Evolutionary conservation across 108 stramenopile species (phyloP).

Genomic region (Chaetoceros tenuissimus): DNA sequence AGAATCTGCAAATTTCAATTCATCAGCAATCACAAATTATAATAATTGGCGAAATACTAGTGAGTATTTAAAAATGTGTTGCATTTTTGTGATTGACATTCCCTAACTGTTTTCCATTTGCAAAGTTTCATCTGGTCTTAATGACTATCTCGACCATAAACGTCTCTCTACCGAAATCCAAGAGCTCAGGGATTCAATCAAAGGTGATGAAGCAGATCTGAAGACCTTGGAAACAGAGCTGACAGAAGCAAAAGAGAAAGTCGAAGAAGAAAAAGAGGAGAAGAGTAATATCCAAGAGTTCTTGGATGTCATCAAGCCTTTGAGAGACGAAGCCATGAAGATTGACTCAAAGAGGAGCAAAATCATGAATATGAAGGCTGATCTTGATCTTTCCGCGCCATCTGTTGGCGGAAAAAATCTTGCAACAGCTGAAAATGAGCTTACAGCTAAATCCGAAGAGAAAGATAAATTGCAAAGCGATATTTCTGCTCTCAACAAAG

Average conservation of each 20-base stretch:
- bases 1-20: not conserved
- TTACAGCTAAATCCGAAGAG: slow-evolving; percentile 26
- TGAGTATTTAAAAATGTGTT: not conserved
- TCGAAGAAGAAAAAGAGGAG: not conserved
- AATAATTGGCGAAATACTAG: not conserved
- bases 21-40: not conserved
- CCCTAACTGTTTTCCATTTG: not conserved
- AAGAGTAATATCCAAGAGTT: not conserved
- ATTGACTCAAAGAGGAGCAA: slow-evolving; percentile 11
- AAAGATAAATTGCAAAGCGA: slow-evolving; percentile 43
- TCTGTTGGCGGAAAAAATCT: slow-evolving; percentile 42
- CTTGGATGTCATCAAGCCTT: not conserved
- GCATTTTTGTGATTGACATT: not conserved
- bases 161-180: not conserved
- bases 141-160: not conserved
- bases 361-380: slow-evolving; percentile 46
- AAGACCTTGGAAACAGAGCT: not conserved
- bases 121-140: not conserved
- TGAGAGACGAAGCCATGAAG: not conserved
- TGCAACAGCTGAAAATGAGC: slow-evolving; percentile 48
- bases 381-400: slow-evolving; percentile 15
- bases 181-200: not conserved
- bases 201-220: not conserved
- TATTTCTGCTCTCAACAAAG: slow-evolving; percentile 39
- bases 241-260: not conserved